Evolutionary conservation across 495 filamentous ascomycete genomes (phyloP).

Genomic region (Cercophora newfieldiana): DNA sequence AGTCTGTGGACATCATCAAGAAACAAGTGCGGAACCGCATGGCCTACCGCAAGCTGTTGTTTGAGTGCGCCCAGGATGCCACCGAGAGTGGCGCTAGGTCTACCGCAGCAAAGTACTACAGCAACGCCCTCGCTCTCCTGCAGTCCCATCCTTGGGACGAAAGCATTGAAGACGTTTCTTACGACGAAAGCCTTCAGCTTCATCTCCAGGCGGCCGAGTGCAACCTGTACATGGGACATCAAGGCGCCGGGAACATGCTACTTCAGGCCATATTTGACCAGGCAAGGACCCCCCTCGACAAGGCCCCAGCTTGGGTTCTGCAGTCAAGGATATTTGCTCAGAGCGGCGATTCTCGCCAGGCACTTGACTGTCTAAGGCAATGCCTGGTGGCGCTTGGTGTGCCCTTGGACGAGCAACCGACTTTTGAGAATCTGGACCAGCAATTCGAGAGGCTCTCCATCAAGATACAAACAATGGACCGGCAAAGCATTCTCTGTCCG

Average conservation of each 20-base stretch:
- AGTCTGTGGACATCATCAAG: constrained; percentile 71
- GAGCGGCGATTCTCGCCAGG: constrained; percentile 64
- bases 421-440: constrained; percentile 72
- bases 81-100: constrained; percentile 76
- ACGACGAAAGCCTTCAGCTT: constrained; percentile 78
- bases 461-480: constrained; percentile 59
- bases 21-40: constrained; percentile 56
- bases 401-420: constrained; percentile 61
- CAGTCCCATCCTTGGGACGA: constrained; percentile 79
- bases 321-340: constrained; percentile 75
- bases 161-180: constrained; percentile 66
- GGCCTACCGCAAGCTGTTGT: constrained; percentile 70
- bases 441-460: constrained; percentile 63
- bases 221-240: constrained; percentile 71
- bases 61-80: constrained; percentile 72
- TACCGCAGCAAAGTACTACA: constrained; percentile 76
- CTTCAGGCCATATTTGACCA: constrained; percentile 64
- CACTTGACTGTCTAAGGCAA: constrained; percentile 66
- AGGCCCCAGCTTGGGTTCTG: constrained; percentile 75
- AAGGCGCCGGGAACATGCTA: constrained; percentile 61
- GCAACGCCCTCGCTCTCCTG: constrained; percentile 71
- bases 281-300: constrained; percentile 68
- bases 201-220: constrained; percentile 78
- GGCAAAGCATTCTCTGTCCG: constrained; percentile 54
- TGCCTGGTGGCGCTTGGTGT: constrained; percentile 68